phyloP scores from a whole-genome alignment of 352 stramenopile species.

The Pythium sukuiense region DNA sequence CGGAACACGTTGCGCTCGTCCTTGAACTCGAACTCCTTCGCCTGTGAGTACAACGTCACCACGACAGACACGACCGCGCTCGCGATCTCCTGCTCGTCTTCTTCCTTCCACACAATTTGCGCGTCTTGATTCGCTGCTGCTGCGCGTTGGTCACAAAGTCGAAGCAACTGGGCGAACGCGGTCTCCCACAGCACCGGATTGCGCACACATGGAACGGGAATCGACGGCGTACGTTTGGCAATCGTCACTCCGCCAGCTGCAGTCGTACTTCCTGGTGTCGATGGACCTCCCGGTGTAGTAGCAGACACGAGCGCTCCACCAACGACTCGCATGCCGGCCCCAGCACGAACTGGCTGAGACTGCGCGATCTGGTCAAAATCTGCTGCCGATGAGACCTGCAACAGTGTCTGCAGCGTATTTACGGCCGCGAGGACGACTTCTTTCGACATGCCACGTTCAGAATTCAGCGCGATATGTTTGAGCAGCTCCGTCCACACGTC shows the following conservation, averaged over 20 bases:
- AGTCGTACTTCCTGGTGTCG: slow-evolving; percentile 20
- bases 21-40: slow-evolving; percentile 76
- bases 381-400: slow-evolving; percentile 71
- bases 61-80: slow-evolving; percentile 72
- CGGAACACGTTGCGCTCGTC: slow-evolving; percentile 55
- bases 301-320: slow-evolving; percentile 72
- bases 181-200: slow-evolving; percentile 69
- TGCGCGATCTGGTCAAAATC: slow-evolving; percentile 75
- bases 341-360: slow-evolving; percentile 74
- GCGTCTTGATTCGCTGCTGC: neutral
- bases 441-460: slow-evolving; percentile 55
- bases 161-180: slow-evolving; percentile 63
- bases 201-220: slow-evolving; percentile 28
- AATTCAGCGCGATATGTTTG: slow-evolving; percentile 56
- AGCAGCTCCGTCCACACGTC: slow-evolving; percentile 67
- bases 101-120: slow-evolving; percentile 45
- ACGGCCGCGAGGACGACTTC: slow-evolving; percentile 78
- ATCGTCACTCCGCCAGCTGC: slow-evolving; percentile 1
- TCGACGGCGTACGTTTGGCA: slow-evolving; percentile 21
- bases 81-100: slow-evolving; percentile 81
- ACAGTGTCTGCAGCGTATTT: slow-evolving; percentile 77
- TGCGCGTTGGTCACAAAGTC: slow-evolving; percentile 46
- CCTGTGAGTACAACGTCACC: slow-evolving; percentile 75
- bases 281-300: slow-evolving; percentile 25
- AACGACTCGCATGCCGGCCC: slow-evolving; percentile 89